Conservation (phyloP, 2,329 filamentous ascomycete genomes). For the Corniculantispora saksenae region DNA sequence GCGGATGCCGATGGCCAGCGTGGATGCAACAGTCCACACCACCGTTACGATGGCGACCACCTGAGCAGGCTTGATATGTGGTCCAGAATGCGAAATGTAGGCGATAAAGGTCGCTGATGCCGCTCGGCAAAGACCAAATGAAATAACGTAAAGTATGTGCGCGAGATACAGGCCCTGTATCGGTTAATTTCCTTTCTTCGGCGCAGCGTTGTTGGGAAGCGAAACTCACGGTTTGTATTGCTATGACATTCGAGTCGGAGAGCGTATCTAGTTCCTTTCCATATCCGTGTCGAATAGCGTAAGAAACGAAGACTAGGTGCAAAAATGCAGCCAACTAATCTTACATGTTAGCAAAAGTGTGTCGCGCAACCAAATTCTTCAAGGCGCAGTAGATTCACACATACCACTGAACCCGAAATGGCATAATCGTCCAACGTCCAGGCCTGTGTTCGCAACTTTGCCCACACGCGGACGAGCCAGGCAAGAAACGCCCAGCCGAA, state of each 20-base stretch:
- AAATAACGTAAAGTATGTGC: constrained; percentile 7
- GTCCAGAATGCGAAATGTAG: neutral
- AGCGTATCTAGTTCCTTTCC: neutral
- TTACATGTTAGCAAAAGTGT: neutral
- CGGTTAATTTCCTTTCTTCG: neutral
- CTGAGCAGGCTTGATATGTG: neutral
- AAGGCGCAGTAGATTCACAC: neutral
- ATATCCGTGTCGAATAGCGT: constrained; percentile 2
- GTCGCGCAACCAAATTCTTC: too few species aligned
- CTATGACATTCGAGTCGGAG: neutral
- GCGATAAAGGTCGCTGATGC: constrained; percentile 8
- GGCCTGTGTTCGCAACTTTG: constrained; percentile 18
- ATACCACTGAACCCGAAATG: constrained; percentile 18
- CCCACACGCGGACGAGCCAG: constrained; percentile 21
- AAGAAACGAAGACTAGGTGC: neutral
- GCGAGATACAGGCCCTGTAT: neutral
- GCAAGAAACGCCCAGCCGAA: constrained; percentile 21
- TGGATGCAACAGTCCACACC: neutral
- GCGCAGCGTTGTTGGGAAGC: accelerated
- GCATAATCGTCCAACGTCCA: constrained; percentile 21
- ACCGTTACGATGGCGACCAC: neutral
- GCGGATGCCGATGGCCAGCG: neutral
- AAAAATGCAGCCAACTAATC: neutral
- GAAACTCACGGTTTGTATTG: neutral
- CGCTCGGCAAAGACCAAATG: constrained; percentile 6